Percentiles rank a stretch among this genome's conserved stretches.
Evolutionary conservation across 73 alveolate species (phyloP).

Genomic region (Paramecium tetraurelia): DNA sequence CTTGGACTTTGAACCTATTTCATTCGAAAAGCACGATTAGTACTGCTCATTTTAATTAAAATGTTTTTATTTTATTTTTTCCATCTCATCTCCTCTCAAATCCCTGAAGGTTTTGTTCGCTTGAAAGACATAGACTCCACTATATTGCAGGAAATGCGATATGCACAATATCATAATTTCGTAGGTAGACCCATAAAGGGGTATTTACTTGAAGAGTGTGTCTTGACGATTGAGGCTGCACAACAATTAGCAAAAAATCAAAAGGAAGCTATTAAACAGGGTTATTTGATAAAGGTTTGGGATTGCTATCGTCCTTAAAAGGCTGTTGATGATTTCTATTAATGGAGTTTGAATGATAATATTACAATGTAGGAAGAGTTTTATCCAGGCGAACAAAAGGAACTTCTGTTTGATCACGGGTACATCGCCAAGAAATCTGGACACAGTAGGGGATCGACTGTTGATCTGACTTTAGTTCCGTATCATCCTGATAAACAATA

Average conservation of each 20-base stretch:
- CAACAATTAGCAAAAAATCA: neutral
- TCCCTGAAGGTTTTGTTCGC: slow-evolving; percentile 48
- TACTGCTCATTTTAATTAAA: neutral
- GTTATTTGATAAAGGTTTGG: slow-evolving; percentile 57
- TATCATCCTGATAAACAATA: slow-evolving; percentile 25
- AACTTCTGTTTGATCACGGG: slow-evolving; percentile 16
- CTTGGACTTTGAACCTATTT: neutral
- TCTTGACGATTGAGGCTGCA: slow-evolving; percentile 57
- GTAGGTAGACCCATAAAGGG: slow-evolving; percentile 61
- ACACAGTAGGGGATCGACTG: slow-evolving; percentile 64
- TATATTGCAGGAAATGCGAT: slow-evolving; percentile 26
- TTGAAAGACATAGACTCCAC: slow-evolving; percentile 13
- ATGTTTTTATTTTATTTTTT: neutral
- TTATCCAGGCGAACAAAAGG: slow-evolving; percentile 47
- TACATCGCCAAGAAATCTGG: slow-evolving; percentile 58
- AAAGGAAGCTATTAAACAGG: neutral
- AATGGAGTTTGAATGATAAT: slow-evolving; percentile 59
- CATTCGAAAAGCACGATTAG: neutral
- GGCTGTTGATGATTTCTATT: slow-evolving; percentile 63
- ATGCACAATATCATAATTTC: slow-evolving; percentile 43
- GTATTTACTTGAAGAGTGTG: slow-evolving; percentile 22
- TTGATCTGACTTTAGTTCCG: slow-evolving; percentile 52
- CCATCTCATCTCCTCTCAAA: neutral
- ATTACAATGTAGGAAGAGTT: slow-evolving; percentile 46
- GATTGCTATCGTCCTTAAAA: slow-evolving; percentile 65